A percentile compares a stretch with the other conserved stretches of the same genome.
phyloP scores from a whole-genome alignment of 2,329 filamentous ascomycete species.

The Trichoderma endophyticum region DNA sequence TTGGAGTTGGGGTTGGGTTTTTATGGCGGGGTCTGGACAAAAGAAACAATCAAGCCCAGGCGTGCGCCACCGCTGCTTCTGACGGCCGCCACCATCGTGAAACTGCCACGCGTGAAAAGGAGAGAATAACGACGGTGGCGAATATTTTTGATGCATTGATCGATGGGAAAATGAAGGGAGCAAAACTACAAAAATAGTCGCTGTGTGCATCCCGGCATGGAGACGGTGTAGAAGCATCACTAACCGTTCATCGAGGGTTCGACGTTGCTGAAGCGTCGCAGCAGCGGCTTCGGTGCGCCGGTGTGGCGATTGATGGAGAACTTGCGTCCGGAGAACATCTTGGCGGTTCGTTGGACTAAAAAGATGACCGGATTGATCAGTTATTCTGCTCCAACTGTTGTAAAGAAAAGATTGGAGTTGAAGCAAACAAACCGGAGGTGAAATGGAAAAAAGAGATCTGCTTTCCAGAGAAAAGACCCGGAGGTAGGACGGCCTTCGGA shows the following conservation, averaged over 20 bases:
- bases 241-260: conserved; percentile 57
- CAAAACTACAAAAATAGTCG: not conserved
- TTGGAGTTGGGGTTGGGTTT: conserved; percentile 1
- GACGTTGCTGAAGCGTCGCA: conserved; percentile 56
- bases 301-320: conserved; percentile 67
- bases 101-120: not conserved
- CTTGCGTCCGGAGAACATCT: conserved; percentile 56
- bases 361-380: not conserved
- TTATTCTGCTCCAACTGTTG: not conserved
- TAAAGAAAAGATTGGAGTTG: not conserved
- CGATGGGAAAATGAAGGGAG: not conserved
- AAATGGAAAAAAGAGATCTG: not conserved
- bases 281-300: conserved; percentile 53
- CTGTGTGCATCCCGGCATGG: not conserved
- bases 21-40: conserved; percentile 9
- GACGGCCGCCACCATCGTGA: not conserved
- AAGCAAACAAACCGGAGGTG: not conserved
- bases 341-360: conserved; percentile 21
- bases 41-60: conserved; percentile 8
- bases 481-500: conserved; percentile 12
- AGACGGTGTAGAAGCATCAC: conserved; percentile 24
- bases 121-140: not conserved
- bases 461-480: not conserved
- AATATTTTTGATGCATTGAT: not conserved
- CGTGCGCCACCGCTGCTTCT: conserved; percentile 6